Conservation (phyloP, 345 rosid species). For the Citrus mangshanensis region DNA sequence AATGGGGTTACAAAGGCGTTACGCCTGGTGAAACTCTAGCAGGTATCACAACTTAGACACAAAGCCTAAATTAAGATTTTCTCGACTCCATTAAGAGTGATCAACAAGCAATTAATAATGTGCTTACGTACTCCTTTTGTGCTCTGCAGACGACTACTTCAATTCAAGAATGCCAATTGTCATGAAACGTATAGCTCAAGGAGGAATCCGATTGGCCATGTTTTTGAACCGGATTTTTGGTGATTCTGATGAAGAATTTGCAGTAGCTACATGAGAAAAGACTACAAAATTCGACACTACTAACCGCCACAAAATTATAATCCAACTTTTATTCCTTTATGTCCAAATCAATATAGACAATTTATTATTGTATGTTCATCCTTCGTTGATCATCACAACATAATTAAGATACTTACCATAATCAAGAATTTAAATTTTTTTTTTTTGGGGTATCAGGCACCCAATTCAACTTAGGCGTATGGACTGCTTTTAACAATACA, state of each 20-base stretch:
- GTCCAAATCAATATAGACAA: not conserved
- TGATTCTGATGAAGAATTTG: slow-evolving; percentile 34
- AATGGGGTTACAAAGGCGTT: slow-evolving; percentile 84
- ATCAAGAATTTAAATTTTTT: no score
- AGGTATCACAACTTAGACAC: slow-evolving; percentile 31
- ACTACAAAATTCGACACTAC: not conserved
- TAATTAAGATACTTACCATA: no score
- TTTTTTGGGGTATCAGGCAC: no score
- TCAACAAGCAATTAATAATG: not conserved
- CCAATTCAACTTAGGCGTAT: no score
- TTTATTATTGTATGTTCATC: not conserved
- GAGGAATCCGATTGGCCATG: slow-evolving; percentile 91
- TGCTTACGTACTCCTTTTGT: not conserved
- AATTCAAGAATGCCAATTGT: slow-evolving; percentile 79
- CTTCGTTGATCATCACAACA: not conserved
- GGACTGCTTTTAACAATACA: no score
- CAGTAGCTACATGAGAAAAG: slow-evolving; percentile 42
- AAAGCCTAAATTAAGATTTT: not conserved
- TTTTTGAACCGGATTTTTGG: slow-evolving; percentile 62
- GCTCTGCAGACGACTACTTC: slow-evolving; percentile 72
- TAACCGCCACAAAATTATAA: not conserved
- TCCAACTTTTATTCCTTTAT: not conserved
- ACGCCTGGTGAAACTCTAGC: slow-evolving; percentile 64
- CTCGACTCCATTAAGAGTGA: not conserved
- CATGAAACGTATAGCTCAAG: slow-evolving; percentile 91